Percentiles rank a stretch among this genome's conserved stretches.
Evolutionary conservation across 176 grass and related monocot species (phyloP).

Genomic region (Avena insularis): DNA sequence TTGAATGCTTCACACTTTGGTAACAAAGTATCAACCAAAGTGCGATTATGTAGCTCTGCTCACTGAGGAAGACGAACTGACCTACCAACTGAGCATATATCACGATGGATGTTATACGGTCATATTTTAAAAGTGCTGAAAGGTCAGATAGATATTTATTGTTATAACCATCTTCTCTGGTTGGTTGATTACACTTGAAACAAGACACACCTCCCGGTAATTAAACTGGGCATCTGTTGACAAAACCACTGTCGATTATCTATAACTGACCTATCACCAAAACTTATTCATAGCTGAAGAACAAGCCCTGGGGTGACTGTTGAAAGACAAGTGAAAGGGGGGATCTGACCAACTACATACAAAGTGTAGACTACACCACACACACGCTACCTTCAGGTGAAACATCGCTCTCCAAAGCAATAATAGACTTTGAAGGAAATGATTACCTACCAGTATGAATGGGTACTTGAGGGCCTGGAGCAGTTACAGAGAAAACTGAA

Average conservation of each 20-base stretch:
- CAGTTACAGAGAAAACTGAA: conserved; percentile 96
- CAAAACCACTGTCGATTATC: not conserved
- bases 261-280: conserved; percentile 27
- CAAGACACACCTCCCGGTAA: not conserved
- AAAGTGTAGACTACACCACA: not conserved
- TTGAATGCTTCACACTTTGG: no score
- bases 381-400: not conserved
- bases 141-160: not conserved
- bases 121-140: not conserved
- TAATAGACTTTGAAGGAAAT: not conserved
- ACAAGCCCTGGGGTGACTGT: not conserved
- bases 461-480: conserved; percentile 93
- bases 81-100: no score
- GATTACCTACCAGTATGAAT: conserved; percentile 80
- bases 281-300: conserved; percentile 5
- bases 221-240: not conserved
- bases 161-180: not conserved
- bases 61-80: no score
- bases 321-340: conserved; percentile 1
- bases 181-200: not conserved
- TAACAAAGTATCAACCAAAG: no score
- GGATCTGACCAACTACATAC: not conserved
- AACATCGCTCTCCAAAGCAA: not conserved
- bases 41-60: no score
- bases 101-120: no score